Percentiles rank a stretch among this genome's conserved stretches.
phyloP scores from a whole-genome alignment of 2,329 filamentous ascomycete species.

The Beauveria australis region DNA sequence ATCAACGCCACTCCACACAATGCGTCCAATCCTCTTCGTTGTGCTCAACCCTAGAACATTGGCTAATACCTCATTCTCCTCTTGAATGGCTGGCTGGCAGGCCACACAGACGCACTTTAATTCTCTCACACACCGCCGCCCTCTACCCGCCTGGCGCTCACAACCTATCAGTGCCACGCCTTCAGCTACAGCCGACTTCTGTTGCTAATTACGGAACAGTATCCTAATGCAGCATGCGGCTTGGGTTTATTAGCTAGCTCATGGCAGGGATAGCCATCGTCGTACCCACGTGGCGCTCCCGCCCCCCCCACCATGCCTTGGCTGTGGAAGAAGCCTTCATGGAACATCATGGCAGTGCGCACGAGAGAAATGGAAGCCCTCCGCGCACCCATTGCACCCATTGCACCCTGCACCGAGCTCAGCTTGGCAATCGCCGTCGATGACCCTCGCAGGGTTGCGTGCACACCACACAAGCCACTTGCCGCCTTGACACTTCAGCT shows the following conservation, averaged over 20 bases:
- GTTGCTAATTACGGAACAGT: constrained; percentile 10
- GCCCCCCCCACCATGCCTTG: neutral
- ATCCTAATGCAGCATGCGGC: constrained; percentile 7
- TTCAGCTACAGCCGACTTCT: neutral
- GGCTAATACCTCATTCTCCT: neutral
- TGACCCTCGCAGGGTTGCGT: neutral
- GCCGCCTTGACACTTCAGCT: constrained; percentile 2
- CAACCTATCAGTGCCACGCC: neutral
- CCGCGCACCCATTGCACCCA: neutral
- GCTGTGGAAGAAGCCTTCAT: neutral
- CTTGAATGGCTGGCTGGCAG: neutral
- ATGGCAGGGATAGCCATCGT: constrained; percentile 3
- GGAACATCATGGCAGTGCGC: neutral
- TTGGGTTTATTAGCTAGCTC: neutral
- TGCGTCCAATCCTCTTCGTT: constrained; percentile 1
- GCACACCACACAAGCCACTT: constrained; percentile 1
- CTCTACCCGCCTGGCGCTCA: neutral
- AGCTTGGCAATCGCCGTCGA: neutral
- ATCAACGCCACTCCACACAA: constrained; percentile 2
- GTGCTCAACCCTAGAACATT: neutral
- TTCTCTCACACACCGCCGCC: neutral
- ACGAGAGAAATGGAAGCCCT: neutral
- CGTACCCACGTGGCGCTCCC: constrained; percentile 11
- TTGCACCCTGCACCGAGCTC: neutral
- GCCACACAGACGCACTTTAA: neutral